Evolutionary conservation across 1,284 basidiomycete species (phyloP).

Genomic region (Puccinia polysora): DNA sequence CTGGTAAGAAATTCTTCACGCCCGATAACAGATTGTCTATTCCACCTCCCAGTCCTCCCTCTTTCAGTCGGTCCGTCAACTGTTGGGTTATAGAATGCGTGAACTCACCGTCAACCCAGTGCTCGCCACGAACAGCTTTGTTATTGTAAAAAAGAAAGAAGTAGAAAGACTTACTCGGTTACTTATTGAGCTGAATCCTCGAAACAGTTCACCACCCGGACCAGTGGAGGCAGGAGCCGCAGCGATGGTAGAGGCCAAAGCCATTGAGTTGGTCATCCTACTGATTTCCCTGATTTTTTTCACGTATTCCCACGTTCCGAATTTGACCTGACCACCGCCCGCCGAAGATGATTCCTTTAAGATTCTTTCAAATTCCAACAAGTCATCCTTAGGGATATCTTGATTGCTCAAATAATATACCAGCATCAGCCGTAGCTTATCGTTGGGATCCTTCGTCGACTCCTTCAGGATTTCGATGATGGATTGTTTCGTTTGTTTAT

Average conservation of each 20-base stretch:
- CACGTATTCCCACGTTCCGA: slow-evolving; percentile 86
- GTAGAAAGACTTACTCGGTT: slow-evolving; percentile 65
- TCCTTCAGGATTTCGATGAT: slow-evolving; percentile 77
- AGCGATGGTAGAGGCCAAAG: slow-evolving; percentile 65
- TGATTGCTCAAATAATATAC: slow-evolving; percentile 90
- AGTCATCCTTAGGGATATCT: slow-evolving; percentile 74
- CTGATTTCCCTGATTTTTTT: slow-evolving; percentile 82
- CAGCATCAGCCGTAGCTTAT: slow-evolving; percentile 88
- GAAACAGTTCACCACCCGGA: slow-evolving; percentile 69
- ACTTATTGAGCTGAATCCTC: slow-evolving; percentile 85
- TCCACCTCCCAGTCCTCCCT: slow-evolving; percentile 67
- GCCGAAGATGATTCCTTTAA: slow-evolving; percentile 71
- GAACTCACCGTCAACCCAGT: background rate
- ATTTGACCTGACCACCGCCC: slow-evolving; percentile 68
- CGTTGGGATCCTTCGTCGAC: slow-evolving; percentile 62
- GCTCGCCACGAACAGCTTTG: too few species aligned
- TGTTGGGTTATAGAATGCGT: slow-evolving; percentile 50
- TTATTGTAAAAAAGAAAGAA: background rate
- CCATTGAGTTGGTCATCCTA: slow-evolving; percentile 66
- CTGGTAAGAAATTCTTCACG: slow-evolving; percentile 95
- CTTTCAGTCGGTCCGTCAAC: slow-evolving; percentile 88
- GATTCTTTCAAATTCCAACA: slow-evolving; percentile 79
- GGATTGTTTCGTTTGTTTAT: slow-evolving; percentile 63
- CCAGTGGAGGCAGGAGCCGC: slow-evolving; percentile 56
- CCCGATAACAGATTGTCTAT: slow-evolving; percentile 93